These are phyloP conservation scores for Knufia fluminis DNA, from an alignment of 2,329 filamentous ascomycete genomes.

Conservation along the genomic window DNA sequence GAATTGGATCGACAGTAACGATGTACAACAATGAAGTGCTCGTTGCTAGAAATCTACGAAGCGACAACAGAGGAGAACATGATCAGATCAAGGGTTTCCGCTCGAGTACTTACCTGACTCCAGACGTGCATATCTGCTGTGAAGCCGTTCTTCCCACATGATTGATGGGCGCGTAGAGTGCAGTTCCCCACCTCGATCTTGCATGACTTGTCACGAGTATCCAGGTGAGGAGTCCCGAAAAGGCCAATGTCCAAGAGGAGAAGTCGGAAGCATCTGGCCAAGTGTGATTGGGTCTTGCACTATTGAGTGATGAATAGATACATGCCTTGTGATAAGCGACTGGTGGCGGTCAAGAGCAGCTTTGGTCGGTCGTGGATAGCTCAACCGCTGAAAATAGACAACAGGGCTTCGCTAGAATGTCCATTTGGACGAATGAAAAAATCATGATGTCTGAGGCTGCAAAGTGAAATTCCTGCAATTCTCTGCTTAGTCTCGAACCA, in stretches of 20 bases:
- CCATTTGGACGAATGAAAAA: not conserved
- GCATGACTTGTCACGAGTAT: not conserved
- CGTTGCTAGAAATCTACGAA: not conserved
- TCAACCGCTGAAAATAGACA: not conserved
- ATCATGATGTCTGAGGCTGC: not conserved
- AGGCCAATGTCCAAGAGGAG: not conserved
- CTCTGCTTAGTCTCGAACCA: not conserved
- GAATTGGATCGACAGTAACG: not conserved
- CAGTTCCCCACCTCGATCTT: not conserved
- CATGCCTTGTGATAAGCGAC: not conserved
- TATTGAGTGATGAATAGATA: slow-evolving; percentile 8
- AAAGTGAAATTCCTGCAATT: not conserved
- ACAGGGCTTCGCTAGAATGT: not conserved
- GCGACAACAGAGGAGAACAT: slow-evolving; percentile 1
- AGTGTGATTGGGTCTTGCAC: slow-evolving; percentile 4
- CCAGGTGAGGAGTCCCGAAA: not conserved
- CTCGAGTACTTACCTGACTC: slow-evolving; percentile 7
- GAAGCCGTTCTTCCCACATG: not conserved
- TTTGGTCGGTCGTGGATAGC: not conserved
- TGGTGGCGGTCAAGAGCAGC: not conserved
- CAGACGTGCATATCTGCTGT: not conserved
- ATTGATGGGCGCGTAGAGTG: slow-evolving; percentile 7
- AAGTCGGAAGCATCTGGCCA: not conserved
- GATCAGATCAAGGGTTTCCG: not conserved
- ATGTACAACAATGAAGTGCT: slow-evolving; percentile 4